Base-by-base conservation (phyloP, 768 basidiomycete species). In the Hortiboletus flavorubellus region DNA sequence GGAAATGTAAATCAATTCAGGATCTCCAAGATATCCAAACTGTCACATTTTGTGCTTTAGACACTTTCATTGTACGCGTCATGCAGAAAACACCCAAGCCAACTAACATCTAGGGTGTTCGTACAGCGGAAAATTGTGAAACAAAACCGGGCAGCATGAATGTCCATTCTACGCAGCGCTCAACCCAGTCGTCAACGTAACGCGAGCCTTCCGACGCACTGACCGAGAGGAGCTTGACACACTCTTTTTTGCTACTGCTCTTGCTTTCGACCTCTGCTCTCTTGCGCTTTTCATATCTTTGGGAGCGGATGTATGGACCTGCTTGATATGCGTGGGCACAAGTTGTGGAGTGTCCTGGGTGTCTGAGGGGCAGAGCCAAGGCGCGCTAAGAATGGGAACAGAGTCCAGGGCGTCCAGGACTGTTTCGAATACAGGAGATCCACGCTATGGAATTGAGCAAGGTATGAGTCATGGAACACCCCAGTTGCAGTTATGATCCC, bases 251-350 rank as follows among this genome's bases (percentile, higher is more conserved):
- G 82, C 81, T 35, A 72, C 76, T 12, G 71, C 69, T 56, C 76
- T 82, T 18, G 78, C 83, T 62, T 74, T 73, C 37, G 69, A 66
- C 53, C 90, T 78, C 49, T 73, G 65, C 53, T 82, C 78, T 64
- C 87, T 91, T 33, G 84, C 83, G 33, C 73, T 77, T 64, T 80
- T 88, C 80, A 91, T 88, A 63, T 93, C 88, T 62, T 81, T 85
- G 2, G 92, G 92, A 4, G 85, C 82, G 30, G 85, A 83, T 3
- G 93, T 94, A 16, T 80, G 79, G 21, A 93, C 67, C 59, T 92
- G 90, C 64, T 93, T 95, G 60, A 93, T 78, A 64, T 91, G 87
- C 0, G 91, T 91, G 3, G 87, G 84, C 40, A 88, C 71, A 26
- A 86, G 73, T 16, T 69, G 51, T 43, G 52, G 47, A 50, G n/a